phyloP scores from a whole-genome alignment of 2,329 filamentous ascomycete species.

The Paecilomyces sp. region DNA sequence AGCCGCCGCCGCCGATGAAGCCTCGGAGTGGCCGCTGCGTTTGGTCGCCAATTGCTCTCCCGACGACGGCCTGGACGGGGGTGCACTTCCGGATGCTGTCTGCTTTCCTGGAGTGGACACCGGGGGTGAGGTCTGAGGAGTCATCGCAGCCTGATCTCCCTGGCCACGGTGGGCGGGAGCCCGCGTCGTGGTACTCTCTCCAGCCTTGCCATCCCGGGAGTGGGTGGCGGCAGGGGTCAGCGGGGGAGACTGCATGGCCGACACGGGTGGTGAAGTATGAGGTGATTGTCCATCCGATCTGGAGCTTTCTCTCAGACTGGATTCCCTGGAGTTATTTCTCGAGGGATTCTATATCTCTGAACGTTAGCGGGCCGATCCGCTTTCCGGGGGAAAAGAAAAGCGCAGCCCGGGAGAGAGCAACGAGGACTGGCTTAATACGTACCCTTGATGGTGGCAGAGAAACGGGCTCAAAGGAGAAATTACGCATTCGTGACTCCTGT shows the following conservation, averaged over 20 bases:
- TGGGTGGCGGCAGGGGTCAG: conserved; percentile 77
- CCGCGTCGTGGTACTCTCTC: conserved; percentile 22
- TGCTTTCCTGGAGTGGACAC: conserved; percentile 30
- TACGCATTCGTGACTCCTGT: conserved; percentile 75
- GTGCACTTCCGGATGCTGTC: conserved; percentile 24
- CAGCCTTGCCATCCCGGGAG: conserved; percentile 45
- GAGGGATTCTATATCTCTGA: conserved; percentile 31
- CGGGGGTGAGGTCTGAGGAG: conserved; percentile 48
- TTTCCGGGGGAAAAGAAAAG: background rate
- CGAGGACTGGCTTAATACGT: conserved; percentile 14
- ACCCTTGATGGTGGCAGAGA: conserved; percentile 61
- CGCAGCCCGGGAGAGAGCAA: background rate
- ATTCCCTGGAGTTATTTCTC: conserved; percentile 51
- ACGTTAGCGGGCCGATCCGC: background rate
- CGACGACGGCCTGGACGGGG: conserved; percentile 34
- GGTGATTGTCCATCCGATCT: conserved; percentile 61
- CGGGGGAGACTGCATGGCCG: conserved; percentile 77
- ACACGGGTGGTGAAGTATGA: conserved; percentile 58
- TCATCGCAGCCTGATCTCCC: conserved; percentile 35
- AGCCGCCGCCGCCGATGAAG: conserved; percentile 31
- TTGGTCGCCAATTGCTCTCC: conserved; percentile 33
- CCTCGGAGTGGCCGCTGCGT: conserved; percentile 37
- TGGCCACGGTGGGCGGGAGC: conserved; percentile 26
- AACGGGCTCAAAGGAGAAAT: conserved; percentile 83
- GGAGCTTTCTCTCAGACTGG: conserved; percentile 49